Conservation (phyloP, 2,329 filamentous ascomycete genomes). For the Hypoxylon sp. region DNA sequence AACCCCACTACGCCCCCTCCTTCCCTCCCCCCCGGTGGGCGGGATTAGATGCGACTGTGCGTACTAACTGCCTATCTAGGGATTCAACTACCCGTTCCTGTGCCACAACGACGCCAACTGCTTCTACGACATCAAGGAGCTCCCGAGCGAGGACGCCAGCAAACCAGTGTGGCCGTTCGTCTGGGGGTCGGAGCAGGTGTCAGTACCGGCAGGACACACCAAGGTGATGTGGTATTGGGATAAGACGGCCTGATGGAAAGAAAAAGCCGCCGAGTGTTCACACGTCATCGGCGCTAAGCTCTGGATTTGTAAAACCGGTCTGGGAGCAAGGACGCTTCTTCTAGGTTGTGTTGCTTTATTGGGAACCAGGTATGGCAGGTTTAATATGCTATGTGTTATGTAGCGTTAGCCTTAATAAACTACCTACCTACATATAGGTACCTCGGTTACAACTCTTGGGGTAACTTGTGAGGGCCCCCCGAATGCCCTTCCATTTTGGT, state of each 20-base stretch:
- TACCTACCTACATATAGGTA: not conserved
- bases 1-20: not conserved
- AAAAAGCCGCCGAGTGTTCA: not conserved
- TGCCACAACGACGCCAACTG: slow-evolving; percentile 39
- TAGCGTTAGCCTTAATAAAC: slow-evolving; percentile 7
- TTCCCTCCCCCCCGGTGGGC: not conserved
- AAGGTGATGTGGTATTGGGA: slow-evolving; percentile 40
- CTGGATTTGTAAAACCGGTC: slow-evolving; percentile 3
- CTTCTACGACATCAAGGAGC: slow-evolving; percentile 39
- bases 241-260: slow-evolving; percentile 11
- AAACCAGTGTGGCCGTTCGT: slow-evolving; percentile 36
- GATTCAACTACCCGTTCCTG: slow-evolving; percentile 34
- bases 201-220: slow-evolving; percentile 31
- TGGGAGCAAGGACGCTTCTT: slow-evolving; percentile 3
- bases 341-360: not conserved
- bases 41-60: not conserved
- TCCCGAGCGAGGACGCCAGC: slow-evolving; percentile 3
- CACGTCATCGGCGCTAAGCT: slow-evolving; percentile 2
- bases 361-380: slow-evolving; percentile 11
- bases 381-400: slow-evolving; percentile 3
- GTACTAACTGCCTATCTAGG: slow-evolving; percentile 27
- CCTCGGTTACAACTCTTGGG: not conserved
- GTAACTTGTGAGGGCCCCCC: not conserved
- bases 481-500: slow-evolving; percentile 6
- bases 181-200: slow-evolving; percentile 33